Percentiles rank a stretch among this genome's conserved stretches.
These are phyloP conservation scores for Clavaria fumosa DNA, from an alignment of 768 basidiomycete species.

Conservation along the genomic window DNA sequence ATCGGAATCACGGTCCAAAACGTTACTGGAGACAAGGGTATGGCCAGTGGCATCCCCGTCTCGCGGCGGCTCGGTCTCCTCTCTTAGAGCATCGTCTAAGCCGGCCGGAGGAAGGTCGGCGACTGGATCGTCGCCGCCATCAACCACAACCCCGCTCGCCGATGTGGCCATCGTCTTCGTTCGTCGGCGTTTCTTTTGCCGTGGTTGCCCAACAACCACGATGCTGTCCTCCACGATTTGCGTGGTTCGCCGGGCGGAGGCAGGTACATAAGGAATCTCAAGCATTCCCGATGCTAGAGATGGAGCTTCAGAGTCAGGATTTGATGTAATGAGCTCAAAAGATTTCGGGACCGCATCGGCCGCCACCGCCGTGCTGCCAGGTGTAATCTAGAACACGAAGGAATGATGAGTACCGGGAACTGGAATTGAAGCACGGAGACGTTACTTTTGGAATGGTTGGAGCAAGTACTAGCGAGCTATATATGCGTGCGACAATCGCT, in stretches of 20 bases:
- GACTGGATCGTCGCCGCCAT: no score
- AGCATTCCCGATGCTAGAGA: constrained; percentile 20
- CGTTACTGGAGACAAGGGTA: no score
- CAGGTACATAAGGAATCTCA: constrained; percentile 70
- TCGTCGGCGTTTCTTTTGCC: constrained; percentile 53
- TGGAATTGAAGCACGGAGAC: not conserved
- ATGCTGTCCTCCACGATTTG: constrained; percentile 41
- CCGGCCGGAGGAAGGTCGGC: no score
- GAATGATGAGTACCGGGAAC: not conserved
- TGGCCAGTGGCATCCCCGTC: no score
- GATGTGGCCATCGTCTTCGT: constrained; percentile 18
- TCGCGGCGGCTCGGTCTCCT: no score
- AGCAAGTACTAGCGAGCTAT: constrained; percentile 44
- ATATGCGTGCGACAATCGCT: constrained; percentile 49
- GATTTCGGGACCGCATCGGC: no score
- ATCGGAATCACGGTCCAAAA: no score
- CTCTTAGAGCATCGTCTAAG: no score
- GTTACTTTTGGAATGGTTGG: constrained; percentile 35
- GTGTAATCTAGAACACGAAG: not conserved
- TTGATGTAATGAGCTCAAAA: no score
- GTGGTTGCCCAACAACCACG: constrained; percentile 52
- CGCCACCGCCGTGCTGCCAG: no score
- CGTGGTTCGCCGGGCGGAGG: constrained; percentile 32
- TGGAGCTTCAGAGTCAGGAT: no score
- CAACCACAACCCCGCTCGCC: no score